Base-by-base conservation (phyloP, 345 rosid species). In the Eucalyptus cloeziana region DNA sequence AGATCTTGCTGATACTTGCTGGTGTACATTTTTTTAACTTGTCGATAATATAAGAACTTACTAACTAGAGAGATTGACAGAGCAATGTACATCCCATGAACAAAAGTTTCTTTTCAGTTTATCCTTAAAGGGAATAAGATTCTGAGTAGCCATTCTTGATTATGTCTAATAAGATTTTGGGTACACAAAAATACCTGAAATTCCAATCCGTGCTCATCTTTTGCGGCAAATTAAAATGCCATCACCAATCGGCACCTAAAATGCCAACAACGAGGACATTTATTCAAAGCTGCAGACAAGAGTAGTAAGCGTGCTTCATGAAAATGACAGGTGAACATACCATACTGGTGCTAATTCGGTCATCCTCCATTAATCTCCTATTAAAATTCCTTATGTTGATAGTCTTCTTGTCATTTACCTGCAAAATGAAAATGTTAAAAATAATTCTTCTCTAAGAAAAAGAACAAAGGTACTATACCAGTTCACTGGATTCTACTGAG, bases 161-260 rank as follows among this genome's bases (percentile, higher is more conserved):
- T 76, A 21, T 76, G 47, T 76, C 47, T 76, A 40, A 37, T 21
- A 21, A 37, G 58, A 52, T 3, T 19, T 12, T 19, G 22, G 12
- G 83, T 19, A 71, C 22, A 44, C 45, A 76, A 21, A 76, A 16
- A 40, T 76, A 76, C 83, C 83, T 76, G 83, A 76, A 76, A 21
- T 40, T 76, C 47, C 83, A 76, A 76, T 76, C 47, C 2, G 1
- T 76, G 54, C 52, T 94, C 91, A 96, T 92, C 88, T 92, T 92
- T 97, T 97, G 88, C 91, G 92, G 90, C 99, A 97, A 89, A 97
- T 94, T 25, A 98, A 95, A 95, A 96, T 93, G 91, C 99, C 98
- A 93, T 97, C 99, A 50, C 98, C 99, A 40, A 97, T 94, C 5
- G 98, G 98, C 85, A 97, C 98, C 99, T 97, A 87, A 89, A 49